phyloP scores from a whole-genome alignment of 2,329 filamentous ascomycete species.

The Ceratocystis albifundus region DNA sequence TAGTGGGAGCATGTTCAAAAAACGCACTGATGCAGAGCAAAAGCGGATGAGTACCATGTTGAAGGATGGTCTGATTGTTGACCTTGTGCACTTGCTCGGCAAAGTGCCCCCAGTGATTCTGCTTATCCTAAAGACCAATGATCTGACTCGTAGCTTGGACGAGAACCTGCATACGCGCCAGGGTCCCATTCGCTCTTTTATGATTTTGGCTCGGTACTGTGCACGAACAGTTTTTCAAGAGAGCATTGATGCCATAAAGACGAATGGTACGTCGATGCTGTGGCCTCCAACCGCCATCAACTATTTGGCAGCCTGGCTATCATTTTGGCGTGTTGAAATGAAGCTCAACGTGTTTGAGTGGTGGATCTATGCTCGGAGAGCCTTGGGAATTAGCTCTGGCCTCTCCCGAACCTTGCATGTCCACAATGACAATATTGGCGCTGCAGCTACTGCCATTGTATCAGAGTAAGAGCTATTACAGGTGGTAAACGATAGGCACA shows the following conservation, averaged over 20 bases:
- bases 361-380: constrained; percentile 46
- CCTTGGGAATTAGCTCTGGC: constrained; percentile 29
- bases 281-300: constrained; percentile 47
- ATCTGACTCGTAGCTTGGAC: constrained; percentile 84
- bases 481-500: neutral
- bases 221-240: constrained; percentile 54
- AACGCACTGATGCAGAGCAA: constrained; percentile 65
- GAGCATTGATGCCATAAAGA: constrained; percentile 46
- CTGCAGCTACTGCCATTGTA: neutral
- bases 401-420: constrained; percentile 15
- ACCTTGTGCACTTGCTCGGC: constrained; percentile 77
- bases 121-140: constrained; percentile 94
- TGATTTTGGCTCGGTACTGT: constrained; percentile 59
- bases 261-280: constrained; percentile 40
- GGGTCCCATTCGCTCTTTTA: constrained; percentile 52
- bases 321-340: constrained; percentile 48
- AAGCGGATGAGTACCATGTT: constrained; percentile 74
- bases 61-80: constrained; percentile 75
- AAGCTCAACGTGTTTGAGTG: constrained; percentile 54
- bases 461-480: neutral
- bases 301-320: constrained; percentile 45
- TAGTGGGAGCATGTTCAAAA: constrained; percentile 44
- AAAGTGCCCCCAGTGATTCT: constrained; percentile 86
- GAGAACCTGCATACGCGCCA: constrained; percentile 71
- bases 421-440: neutral